phyloP scores from a whole-genome alignment of 306 rosid species.

The Trifolium repens region DNA sequence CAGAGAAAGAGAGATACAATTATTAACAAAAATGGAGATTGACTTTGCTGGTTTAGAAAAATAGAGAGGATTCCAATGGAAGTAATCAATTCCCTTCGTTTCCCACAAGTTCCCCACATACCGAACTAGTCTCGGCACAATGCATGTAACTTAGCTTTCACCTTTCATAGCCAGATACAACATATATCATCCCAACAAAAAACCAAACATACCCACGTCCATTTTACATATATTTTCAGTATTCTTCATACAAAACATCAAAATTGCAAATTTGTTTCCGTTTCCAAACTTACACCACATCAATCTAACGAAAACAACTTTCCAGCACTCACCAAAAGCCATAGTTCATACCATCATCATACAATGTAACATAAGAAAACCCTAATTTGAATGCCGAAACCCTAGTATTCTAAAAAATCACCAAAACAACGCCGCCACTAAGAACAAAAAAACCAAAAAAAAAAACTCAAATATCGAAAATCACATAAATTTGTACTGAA shows the following conservation, averaged over 20 bases:
- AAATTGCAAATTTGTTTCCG: background rate
- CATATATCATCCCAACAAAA: background rate
- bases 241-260: background rate
- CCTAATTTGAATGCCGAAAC: conserved; percentile 34
- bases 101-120: background rate
- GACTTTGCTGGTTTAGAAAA: no score
- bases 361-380: background rate
- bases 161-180: background rate
- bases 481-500: background rate
- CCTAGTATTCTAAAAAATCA: conserved; percentile 21
- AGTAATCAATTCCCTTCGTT: background rate
- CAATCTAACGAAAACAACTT: conserved; percentile 3
- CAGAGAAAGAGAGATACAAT: no score
- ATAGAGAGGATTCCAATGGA: no score
- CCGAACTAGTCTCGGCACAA: background rate
- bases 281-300: background rate
- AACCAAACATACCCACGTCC: background rate
- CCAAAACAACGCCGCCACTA: conserved; percentile 8
- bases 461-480: background rate
- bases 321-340: background rate
- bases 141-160: background rate
- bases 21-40: no score
- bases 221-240: background rate
- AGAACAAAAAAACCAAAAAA: background rate
- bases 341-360: background rate